Conservation (phyloP, 192 early-diverging fungal genomes). For the Podochytrium sp. region DNA sequence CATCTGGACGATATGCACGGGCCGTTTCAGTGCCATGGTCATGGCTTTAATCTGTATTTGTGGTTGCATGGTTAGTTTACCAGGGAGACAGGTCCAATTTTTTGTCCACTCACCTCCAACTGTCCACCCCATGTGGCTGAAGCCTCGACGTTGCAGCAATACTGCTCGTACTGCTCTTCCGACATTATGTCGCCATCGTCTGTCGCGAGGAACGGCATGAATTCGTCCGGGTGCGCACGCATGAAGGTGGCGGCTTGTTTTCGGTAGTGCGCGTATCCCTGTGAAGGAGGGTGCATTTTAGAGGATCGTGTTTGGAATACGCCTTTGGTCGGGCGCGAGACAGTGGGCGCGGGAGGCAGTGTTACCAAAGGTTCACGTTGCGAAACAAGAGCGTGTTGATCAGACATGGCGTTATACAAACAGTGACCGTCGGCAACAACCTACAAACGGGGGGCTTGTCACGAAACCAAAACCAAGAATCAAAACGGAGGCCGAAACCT, state of each 20-base stretch:
- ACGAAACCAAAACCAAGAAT: neutral
- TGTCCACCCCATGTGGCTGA: slow-evolving; percentile 95
- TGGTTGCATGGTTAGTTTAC: slow-evolving; percentile 2
- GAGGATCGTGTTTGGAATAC: too few species aligned
- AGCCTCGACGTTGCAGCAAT: slow-evolving; percentile 78
- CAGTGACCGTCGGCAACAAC: slow-evolving; percentile 93
- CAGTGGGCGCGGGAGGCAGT: too few species aligned
- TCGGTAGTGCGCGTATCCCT: slow-evolving; percentile 69
- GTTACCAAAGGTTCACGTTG: slow-evolving; percentile 54
- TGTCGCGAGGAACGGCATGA: slow-evolving; percentile 84
- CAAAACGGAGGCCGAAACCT: slow-evolving; percentile 37
- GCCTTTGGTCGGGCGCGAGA: too few species aligned
- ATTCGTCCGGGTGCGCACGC: slow-evolving; percentile 80
- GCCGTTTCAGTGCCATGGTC: slow-evolving; percentile 69
- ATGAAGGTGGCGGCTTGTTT: slow-evolving; percentile 78
- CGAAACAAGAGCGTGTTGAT: slow-evolving; percentile 65
- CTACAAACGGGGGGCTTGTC: slow-evolving; percentile 25
- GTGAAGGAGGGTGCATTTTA: neutral
- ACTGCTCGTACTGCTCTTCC: slow-evolving; percentile 69
- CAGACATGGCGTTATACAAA: slow-evolving; percentile 86
- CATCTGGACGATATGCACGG: slow-evolving; percentile 87
- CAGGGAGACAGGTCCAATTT: slow-evolving; percentile 1
- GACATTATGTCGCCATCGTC: slow-evolving; percentile 80
- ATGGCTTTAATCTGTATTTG: slow-evolving; percentile 78
- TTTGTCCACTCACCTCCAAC: slow-evolving; percentile 71